Conservation (phyloP, 768 basidiomycete genomes). For the Trametopsis cervina region DNA sequence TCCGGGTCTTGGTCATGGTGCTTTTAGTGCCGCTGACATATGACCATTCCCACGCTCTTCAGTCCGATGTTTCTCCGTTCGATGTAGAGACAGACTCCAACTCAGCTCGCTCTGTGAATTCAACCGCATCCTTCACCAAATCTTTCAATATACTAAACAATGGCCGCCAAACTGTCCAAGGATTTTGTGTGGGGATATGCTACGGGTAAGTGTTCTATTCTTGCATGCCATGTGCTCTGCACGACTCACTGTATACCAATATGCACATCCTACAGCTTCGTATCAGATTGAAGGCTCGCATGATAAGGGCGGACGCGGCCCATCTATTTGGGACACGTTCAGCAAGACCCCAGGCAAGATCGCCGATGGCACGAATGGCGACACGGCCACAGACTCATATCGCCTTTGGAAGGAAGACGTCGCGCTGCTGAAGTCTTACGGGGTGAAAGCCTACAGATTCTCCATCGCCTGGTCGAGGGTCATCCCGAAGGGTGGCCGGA, state of each 20-base stretch:
- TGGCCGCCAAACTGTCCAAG: constrained; percentile 31
- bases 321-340: constrained; percentile 47
- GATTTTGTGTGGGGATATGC: constrained; percentile 68
- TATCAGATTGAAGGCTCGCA: constrained; percentile 47
- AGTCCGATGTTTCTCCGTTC: neutral
- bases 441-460: constrained; percentile 44
- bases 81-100: neutral
- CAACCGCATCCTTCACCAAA: neutral
- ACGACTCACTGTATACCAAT: neutral
- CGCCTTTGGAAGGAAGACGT: constrained; percentile 37
- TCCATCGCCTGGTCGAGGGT: constrained; percentile 50
- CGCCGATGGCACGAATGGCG: constrained; percentile 36
- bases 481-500: constrained; percentile 39
- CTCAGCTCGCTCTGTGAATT: neutral
- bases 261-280: constrained; percentile 22
- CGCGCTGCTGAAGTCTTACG: constrained; percentile 37
- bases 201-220: constrained; percentile 41
- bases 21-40: neutral
- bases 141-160: neutral
- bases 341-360: constrained; percentile 36
- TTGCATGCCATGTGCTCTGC: neutral
- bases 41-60: neutral
- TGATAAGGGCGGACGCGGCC: constrained; percentile 28
- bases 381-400: constrained; percentile 41
- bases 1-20: neutral